phyloP scores from a whole-genome alignment of 495 filamentous ascomycete species.

The Xylaria longipes region DNA sequence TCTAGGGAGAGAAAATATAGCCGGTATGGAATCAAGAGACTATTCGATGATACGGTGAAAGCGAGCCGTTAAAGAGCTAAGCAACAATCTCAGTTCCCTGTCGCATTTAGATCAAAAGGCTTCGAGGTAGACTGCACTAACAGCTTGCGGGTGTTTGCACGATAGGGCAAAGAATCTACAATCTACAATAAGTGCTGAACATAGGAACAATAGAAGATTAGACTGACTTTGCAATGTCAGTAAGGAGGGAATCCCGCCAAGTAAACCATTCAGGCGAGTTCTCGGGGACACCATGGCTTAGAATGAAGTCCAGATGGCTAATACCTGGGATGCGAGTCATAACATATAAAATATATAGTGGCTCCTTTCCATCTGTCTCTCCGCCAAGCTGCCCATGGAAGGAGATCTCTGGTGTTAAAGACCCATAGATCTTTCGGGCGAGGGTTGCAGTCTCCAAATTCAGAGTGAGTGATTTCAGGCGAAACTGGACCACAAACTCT shows the following conservation, averaged over 20 bases:
- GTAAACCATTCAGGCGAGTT: slow-evolving; percentile 22
- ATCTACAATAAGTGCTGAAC: slow-evolving; percentile 9
- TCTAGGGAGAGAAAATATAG: neutral
- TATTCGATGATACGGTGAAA: neutral
- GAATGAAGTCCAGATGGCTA: slow-evolving; percentile 45
- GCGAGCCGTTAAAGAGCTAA: neutral
- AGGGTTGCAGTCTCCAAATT: slow-evolving; percentile 39
- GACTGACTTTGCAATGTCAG: slow-evolving; percentile 16
- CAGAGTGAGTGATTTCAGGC: slow-evolving; percentile 44
- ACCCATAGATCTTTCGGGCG: slow-evolving; percentile 43
- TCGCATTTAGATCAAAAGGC: neutral
- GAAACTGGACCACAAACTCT: slow-evolving; percentile 53
- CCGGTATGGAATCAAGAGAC: neutral
- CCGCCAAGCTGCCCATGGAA: slow-evolving; percentile 48
- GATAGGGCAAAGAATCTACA: slow-evolving; percentile 18
- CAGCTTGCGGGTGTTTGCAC: slow-evolving; percentile 16
- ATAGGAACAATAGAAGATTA: neutral
- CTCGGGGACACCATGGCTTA: slow-evolving; percentile 34
- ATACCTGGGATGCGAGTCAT: slow-evolving; percentile 48
- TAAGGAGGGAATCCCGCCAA: slow-evolving; percentile 19
- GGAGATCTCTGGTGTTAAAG: slow-evolving; percentile 39
- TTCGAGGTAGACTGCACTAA: slow-evolving; percentile 16
- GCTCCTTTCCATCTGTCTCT: slow-evolving; percentile 39
- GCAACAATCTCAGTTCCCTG: neutral
- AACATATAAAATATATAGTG: slow-evolving; percentile 45